Evolutionary conservation across 768 basidiomycete genomes (phyloP).

Genomic region (Mycena belliarum): DNA sequence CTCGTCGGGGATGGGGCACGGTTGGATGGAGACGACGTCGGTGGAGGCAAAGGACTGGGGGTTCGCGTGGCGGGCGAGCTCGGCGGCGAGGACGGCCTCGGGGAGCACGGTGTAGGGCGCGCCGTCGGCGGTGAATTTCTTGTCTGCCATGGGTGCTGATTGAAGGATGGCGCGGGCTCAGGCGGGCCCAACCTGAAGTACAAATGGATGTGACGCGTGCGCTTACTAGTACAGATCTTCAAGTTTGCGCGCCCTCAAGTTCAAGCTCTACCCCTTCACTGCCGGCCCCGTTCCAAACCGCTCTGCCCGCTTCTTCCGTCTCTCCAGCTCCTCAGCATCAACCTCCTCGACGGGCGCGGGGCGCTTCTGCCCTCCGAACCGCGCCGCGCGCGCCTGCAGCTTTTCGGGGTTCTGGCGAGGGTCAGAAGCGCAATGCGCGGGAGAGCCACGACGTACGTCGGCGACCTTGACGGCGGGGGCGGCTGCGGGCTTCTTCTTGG

Average conservation of each 20-base stretch:
- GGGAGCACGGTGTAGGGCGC: constrained; percentile 40
- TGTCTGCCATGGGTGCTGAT: constrained; percentile 2
- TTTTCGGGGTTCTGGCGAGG: constrained; percentile 47
- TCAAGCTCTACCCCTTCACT: constrained; percentile 1
- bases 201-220: too few species aligned
- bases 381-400: constrained; percentile 52
- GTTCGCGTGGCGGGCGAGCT: constrained; percentile 41
- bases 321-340: constrained; percentile 60
- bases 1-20: constrained; percentile 40
- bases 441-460: constrained; percentile 27
- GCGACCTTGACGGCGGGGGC: neutral
- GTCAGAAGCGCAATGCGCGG: neutral
- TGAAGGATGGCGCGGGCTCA: too few species aligned
- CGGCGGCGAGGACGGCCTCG: constrained; percentile 42
- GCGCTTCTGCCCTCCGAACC: constrained; percentile 52
- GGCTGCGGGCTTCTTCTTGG: constrained; percentile 22
- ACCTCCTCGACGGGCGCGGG: constrained; percentile 40
- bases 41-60: constrained; percentile 35
- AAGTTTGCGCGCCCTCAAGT: too few species aligned
- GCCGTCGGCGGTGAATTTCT: constrained; percentile 9
- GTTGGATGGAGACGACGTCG: constrained; percentile 49
- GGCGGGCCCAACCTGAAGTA: too few species aligned
- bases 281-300: constrained; percentile 47
- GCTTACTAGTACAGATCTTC: neutral
- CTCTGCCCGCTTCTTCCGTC: constrained; percentile 62